phyloP scores from a whole-genome alignment of 176 grass and related monocot genomes.

The Stipa capillata region DNA sequence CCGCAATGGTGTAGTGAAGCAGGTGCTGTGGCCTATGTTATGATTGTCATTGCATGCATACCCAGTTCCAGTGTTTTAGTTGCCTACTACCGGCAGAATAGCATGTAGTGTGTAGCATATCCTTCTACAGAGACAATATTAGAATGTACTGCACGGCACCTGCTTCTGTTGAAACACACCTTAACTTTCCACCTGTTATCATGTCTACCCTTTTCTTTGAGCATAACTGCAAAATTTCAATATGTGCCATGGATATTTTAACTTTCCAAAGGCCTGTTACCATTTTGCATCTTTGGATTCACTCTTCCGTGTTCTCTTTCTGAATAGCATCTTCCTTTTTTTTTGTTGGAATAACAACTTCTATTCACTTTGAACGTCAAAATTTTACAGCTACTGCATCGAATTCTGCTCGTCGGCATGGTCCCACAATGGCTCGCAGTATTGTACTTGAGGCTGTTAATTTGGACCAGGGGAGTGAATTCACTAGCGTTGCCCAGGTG shows the following conservation, averaged over 20 bases:
- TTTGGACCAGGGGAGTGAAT: slow-evolving; percentile 62
- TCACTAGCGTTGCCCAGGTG: slow-evolving; percentile 66
- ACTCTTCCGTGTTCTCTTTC: background rate
- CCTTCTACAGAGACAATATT: background rate
- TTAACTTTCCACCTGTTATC: background rate
- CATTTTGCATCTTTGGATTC: background rate
- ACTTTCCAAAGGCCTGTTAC: too few species aligned
- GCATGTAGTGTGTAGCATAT: background rate
- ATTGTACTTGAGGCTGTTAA: slow-evolving; percentile 95
- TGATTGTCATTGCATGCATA: slow-evolving; percentile 7
- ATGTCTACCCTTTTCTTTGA: background rate
- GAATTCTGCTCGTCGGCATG: slow-evolving; percentile 38
- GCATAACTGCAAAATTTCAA: background rate
- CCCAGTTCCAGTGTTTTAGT: background rate
- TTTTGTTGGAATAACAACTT: slow-evolving; percentile 19
- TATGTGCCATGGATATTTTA: background rate
- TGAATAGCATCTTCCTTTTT: background rate
- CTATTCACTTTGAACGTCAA: slow-evolving; percentile 8
- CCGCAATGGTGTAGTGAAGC: background rate
- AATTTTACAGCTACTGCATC: slow-evolving; percentile 37
- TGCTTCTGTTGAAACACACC: background rate
- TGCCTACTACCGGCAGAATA: background rate
- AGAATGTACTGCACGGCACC: background rate
- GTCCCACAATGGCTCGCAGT: slow-evolving; percentile 44
- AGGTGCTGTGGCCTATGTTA: background rate